Evolutionary conservation across 805 yeast genomes (phyloP), one percentile per base, ranked within the genome.

Genomic region (Jamesozyma spencerorum): DNA sequence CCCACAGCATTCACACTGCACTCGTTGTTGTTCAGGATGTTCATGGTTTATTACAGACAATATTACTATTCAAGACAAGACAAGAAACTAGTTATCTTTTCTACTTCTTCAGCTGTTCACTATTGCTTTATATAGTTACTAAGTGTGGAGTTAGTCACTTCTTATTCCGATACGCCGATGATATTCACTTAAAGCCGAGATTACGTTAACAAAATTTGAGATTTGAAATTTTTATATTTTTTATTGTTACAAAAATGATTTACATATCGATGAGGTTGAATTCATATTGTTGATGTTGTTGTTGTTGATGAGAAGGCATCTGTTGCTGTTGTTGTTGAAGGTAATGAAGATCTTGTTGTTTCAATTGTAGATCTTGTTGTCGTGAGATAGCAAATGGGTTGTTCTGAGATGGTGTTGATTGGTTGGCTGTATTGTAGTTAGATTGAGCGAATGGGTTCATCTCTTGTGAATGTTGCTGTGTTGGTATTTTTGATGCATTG

Each of bases 231-330:
- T 12, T 3, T 12, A 17, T 28, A 10, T 22, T 7, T 22, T 12
- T n/a, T 17, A 15, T 31, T 11, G 17, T 22, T 24, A 14, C 17
- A 22, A 30, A 15, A 14, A 19, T 20, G 27, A 20, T 5, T 48
- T 44, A 58, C 40, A 58, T 55, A 51, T 58, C 63, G 41, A 58
- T 58, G 37, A 57, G 47, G 38, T 55, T 55, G 14, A 45, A 13
- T 24, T 32, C 31, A 20, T 19, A 31, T 10, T 32, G 41, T 33
- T 37, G 49, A 30, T 38, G 44, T 32, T 42, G 46, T 38, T 43
- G 46, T 35, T 48, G 38, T 28, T 46, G 50, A 28, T 47, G 56
- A 34, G 45, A 51, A 12, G 22, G 36, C 26, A 22, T 18, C 27
- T 34, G 45, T 18, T 18, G 39, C 18, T 15, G 37, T 36, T 18